Evolutionary conservation across 1,284 basidiomycete species (phyloP), one percentile per base, ranked within the genome.

Genomic region (Tetrapyrgos nigripes): DNA sequence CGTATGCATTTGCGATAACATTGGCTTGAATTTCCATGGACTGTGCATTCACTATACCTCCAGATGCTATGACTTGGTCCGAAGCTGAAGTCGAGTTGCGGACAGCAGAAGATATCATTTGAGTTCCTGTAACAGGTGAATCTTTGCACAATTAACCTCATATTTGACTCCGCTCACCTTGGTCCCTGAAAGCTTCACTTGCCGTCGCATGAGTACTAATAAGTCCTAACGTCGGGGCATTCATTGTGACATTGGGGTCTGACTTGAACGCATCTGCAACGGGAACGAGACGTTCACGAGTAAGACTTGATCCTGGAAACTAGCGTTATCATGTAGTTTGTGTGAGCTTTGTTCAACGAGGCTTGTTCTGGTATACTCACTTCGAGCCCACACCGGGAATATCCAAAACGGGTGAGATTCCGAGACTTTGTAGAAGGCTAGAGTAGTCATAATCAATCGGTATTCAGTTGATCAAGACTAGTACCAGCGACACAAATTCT

Each of bases 1-100:
- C 31, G 50, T 61, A 63, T 26, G 62, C 62, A 31, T 61, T 43
- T 17, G 62, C 62, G 31, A 45, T 59, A 14, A 63, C n/a, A 52
- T 53, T 28, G 1, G 62, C 60, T 28, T 61, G 60, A 6, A 49
- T 37, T 9, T 35, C 10, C 43, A 63, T 50, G 9, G 60, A 54
- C 31, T 63, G 53, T 8, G 48, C 33, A 29, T 61, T 61, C 14
- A 61, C 57, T 14, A 63, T 49, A n/a, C 62, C 62, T 3, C 60
- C 57, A 4, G 57, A 56, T 4, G 62, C 61, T 23, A 63, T 29
- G 10, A 60, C 13, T n/a, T 57, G 44, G 14, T 54, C 52, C 4
- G 57, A 46, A 19, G 59, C 61, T 4, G 57, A 46, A 19, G 59
- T 59, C 13, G 55, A 40, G 33, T 52, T 59, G 2, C 47, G 50